Evolutionary conservation across 2,329 filamentous ascomycete genomes (phyloP).

Genomic region (Talaromyces sp.): DNA sequence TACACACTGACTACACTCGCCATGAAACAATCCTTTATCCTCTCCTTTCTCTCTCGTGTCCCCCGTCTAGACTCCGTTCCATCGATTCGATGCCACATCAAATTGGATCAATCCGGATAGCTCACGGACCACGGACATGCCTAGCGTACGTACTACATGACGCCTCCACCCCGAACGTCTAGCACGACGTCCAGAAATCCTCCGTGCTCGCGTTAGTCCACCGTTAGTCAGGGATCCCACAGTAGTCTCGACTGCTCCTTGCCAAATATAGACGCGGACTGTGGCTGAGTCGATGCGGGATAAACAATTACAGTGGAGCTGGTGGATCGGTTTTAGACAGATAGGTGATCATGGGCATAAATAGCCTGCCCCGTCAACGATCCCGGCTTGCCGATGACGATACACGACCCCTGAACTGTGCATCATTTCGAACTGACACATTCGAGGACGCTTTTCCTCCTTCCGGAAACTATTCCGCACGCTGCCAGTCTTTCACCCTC

Average conservation of each 20-base stretch:
- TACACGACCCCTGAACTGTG: neutral
- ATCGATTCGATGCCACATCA: neutral
- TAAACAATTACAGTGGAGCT: neutral
- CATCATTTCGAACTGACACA: neutral
- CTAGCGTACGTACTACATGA: neutral
- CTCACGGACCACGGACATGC: neutral
- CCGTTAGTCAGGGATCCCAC: neutral
- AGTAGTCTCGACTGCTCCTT: slow-evolving; percentile 5
- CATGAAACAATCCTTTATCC: neutral
- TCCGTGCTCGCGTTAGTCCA: neutral
- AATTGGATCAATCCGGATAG: neutral
- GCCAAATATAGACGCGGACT: slow-evolving; percentile 5
- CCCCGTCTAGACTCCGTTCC: neutral
- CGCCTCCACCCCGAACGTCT: neutral
- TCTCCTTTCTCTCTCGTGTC: neutral
- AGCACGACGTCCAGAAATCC: neutral
- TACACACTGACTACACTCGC: neutral
- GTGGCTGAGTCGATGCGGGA: slow-evolving; percentile 6
- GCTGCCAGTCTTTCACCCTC: neutral
- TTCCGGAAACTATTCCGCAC: neutral
- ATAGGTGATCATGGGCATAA: slow-evolving; percentile 6
- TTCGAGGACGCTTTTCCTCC: neutral
- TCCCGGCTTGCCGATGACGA: slow-evolving; percentile 7
- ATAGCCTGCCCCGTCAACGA: neutral
- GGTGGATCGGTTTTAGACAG: neutral